A percentile compares a stretch with the other conserved stretches of the same genome.
These are phyloP conservation scores for Sporobolomyces pararoseus DNA, from an alignment of 768 basidiomycete species.

Conservation along the genomic window DNA sequence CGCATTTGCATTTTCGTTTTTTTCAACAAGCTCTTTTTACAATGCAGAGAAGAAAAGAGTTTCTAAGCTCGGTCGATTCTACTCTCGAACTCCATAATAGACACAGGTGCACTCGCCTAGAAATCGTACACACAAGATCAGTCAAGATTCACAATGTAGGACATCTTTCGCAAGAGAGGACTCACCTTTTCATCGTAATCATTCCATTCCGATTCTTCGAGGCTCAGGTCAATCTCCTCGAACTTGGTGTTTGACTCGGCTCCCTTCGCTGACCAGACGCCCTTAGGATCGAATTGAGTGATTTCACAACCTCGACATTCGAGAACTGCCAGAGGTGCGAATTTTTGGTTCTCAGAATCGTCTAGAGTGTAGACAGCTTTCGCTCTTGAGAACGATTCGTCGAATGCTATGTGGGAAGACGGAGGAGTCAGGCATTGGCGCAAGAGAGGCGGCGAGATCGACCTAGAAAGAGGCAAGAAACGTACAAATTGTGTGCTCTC, in stretches of 20 bases:
- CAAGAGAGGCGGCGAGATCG: neutral
- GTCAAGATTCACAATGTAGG: too few relatives aligned
- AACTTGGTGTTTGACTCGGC: constrained; percentile 59
- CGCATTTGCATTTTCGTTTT: constrained; percentile 7
- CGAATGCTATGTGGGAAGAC: constrained; percentile 30
- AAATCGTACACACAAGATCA: too few relatives aligned
- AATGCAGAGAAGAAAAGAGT: neutral
- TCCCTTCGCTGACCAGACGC: constrained; percentile 72
- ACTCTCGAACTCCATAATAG: constrained; percentile 65
- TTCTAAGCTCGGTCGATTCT: constrained; percentile 63
- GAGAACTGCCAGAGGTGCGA: constrained; percentile 64
- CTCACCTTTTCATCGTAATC: constrained; percentile 87
- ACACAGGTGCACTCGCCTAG: constrained; percentile 59
- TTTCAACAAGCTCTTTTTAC: neutral
- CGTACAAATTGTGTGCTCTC: constrained; percentile 62
- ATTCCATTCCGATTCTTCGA: constrained; percentile 66
- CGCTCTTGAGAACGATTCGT: constrained; percentile 38
- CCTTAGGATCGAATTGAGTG: constrained; percentile 70
- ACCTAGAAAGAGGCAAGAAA: neutral
- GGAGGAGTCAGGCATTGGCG: neutral
- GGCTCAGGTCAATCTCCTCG: constrained; percentile 44
- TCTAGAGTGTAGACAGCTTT: constrained; percentile 57
- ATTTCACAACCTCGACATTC: constrained; percentile 88
- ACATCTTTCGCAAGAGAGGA: neutral
- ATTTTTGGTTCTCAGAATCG: constrained; percentile 56